Conservation (phyloP, 176 grass and related monocot species). For the Musa acuminata region DNA sequence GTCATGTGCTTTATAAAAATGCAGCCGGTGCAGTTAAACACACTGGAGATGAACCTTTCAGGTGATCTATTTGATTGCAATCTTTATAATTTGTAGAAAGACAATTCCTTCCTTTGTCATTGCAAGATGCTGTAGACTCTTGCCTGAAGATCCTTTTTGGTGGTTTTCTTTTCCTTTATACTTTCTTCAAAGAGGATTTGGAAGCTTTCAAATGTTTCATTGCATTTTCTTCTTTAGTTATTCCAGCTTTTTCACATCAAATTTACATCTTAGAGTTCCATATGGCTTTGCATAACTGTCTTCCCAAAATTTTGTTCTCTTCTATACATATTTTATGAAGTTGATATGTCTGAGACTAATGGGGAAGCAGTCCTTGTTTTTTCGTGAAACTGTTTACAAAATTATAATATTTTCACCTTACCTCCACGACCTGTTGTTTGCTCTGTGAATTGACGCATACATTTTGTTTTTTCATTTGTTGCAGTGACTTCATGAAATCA, state of each 20-base stretch:
- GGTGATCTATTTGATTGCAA: constrained; percentile 18
- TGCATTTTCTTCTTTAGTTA: not conserved
- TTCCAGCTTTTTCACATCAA: not conserved
- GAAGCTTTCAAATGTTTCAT: not conserved
- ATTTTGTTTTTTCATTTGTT: not conserved
- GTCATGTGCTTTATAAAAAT: constrained; percentile 55
- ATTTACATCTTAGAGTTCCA: too few species aligned
- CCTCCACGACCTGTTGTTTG: not conserved
- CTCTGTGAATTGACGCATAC: not conserved
- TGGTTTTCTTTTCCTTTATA: not conserved
- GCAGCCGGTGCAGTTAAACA: constrained; percentile 54
- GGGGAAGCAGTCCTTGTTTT: not conserved
- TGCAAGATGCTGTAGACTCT: not conserved
- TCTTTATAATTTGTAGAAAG: not conserved
- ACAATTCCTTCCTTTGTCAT: not conserved
- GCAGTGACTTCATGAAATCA: constrained; percentile 64
- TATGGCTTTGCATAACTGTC: too few species aligned
- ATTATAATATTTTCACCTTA: not conserved
- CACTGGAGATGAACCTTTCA: constrained; percentile 52
- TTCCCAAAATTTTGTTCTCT: too few species aligned
- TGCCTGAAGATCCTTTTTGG: not conserved
- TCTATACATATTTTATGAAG: too few species aligned
- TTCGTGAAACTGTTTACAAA: not conserved
- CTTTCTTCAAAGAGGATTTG: not conserved
- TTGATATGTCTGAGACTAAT: not conserved